These are phyloP conservation scores for Sporisorium graminicola DNA, from an alignment of 1,284 basidiomycete genomes.

Conservation along the genomic window DNA sequence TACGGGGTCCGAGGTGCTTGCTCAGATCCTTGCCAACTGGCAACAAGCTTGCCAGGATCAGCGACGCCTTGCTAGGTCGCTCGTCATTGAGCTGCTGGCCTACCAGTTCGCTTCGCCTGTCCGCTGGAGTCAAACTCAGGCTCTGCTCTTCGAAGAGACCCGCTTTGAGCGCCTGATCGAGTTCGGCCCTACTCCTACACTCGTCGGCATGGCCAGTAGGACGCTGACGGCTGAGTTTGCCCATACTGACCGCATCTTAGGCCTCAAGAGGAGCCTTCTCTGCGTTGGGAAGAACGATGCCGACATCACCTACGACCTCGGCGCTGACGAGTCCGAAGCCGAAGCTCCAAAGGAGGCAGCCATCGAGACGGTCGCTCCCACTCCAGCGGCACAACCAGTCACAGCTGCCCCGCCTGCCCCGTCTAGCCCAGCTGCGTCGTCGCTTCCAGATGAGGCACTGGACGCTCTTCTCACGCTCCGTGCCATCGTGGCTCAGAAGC, in stretches of 20 bases:
- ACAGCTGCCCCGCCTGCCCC: constrained; percentile 71
- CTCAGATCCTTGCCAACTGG: constrained; percentile 83
- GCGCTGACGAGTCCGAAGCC: constrained; percentile 80
- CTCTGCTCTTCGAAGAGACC: constrained; percentile 87
- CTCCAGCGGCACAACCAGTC: constrained; percentile 71
- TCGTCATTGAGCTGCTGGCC: constrained; percentile 93
- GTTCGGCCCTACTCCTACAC: constrained; percentile 92
- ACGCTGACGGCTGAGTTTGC: constrained; percentile 92
- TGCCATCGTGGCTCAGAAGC: constrained; percentile 93
- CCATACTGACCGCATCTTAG: constrained; percentile 69
- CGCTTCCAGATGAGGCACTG: constrained; percentile 88
- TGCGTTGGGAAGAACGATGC: constrained; percentile 6
- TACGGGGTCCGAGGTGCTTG: constrained; percentile 76
- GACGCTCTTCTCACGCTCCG: constrained; percentile 89
- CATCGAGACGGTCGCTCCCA: constrained; percentile 70
- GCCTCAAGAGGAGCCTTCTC: constrained; percentile 82
- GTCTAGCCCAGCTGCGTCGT: constrained; percentile 74
- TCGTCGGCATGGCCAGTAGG: constrained; percentile 96
- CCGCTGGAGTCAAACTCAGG: constrained; percentile 98
- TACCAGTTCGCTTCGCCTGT: constrained; percentile 85
- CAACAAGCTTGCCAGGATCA: constrained; percentile 81
- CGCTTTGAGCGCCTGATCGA: constrained; percentile 94
- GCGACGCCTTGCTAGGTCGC: constrained; percentile 91
- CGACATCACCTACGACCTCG: constrained; percentile 83
- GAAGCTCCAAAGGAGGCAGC: constrained; percentile 71